phyloP scores from a whole-genome alignment of 2,329 filamentous ascomycete species.

The Botryotinia convoluta region DNA sequence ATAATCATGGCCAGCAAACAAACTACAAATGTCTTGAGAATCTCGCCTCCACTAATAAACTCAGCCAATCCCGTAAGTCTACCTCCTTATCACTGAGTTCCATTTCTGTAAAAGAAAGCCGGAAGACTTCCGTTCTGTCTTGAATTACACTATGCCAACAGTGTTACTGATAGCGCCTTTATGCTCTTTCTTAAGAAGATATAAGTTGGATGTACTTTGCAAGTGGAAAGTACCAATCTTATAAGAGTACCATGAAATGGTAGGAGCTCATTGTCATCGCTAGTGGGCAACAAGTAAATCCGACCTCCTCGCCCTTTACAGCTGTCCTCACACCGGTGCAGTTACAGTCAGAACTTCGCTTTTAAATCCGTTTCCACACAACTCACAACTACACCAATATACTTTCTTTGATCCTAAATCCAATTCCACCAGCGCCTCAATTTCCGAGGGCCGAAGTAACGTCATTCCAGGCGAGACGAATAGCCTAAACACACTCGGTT shows the following conservation, averaged over 20 bases:
- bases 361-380: conserved; percentile 57
- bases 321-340: conserved; percentile 63
- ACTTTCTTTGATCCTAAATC: conserved; percentile 57
- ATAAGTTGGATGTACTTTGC: not conserved
- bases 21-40: conserved; percentile 8
- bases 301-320: conserved; percentile 61
- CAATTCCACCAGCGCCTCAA: conserved; percentile 31
- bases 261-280: conserved; percentile 6
- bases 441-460: conserved; percentile 25
- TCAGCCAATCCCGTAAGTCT: conserved; percentile 58
- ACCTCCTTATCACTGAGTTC: not conserved
- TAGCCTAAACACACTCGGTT: conserved; percentile 70
- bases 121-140: not conserved
- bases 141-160: not conserved
- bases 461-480: conserved; percentile 38
- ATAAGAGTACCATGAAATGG: not conserved
- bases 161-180: not conserved
- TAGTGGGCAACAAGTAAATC: conserved; percentile 64
- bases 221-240: not conserved
- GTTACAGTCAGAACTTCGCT: conserved; percentile 72
- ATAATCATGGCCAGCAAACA: not conserved
- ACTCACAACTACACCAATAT: conserved; percentile 69
- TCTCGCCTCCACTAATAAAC: conserved; percentile 60
- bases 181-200: not conserved
- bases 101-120: not conserved